Evolutionary conservation across 2,329 filamentous ascomycete genomes (phyloP).

Genomic region (Torrubiellomyces zombiae): DNA sequence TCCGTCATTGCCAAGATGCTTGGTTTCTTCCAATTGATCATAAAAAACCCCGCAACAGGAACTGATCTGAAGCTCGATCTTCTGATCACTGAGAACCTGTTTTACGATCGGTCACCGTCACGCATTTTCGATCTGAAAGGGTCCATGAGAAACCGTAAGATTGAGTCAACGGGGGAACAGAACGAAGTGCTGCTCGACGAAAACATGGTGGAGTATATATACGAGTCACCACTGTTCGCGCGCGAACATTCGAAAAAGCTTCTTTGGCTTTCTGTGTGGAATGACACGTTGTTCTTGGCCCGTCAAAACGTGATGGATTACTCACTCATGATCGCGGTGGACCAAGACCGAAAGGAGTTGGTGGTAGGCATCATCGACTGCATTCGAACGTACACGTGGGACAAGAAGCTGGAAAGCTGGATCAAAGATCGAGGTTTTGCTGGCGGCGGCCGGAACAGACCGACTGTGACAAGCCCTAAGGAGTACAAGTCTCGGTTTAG

Average conservation of each 20-base stretch:
- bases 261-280: slow-evolving; percentile 82
- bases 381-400: slow-evolving; percentile 97
- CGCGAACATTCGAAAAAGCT: slow-evolving; percentile 93
- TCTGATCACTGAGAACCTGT: slow-evolving; percentile 92
- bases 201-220: slow-evolving; percentile 98
- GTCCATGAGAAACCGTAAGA: slow-evolving; percentile 96
- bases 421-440: slow-evolving; percentile 91
- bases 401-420: slow-evolving; percentile 99
- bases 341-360: slow-evolving; percentile 75
- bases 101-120: slow-evolving; percentile 83
- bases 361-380: slow-evolving; percentile 98
- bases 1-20: slow-evolving; percentile 99
- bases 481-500: slow-evolving; percentile 94
- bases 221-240: slow-evolving; percentile 87
- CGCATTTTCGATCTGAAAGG: slow-evolving; percentile 93
- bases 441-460: slow-evolving; percentile 60
- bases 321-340: slow-evolving; percentile 93
- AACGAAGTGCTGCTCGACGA: slow-evolving; percentile 95
- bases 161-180: slow-evolving; percentile 85
- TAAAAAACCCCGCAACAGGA: slow-evolving; percentile 84
- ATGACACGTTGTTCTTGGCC: slow-evolving; percentile 88
- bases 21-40: slow-evolving; percentile 91
- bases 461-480: slow-evolving; percentile 91
- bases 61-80: slow-evolving; percentile 91
- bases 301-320: slow-evolving; percentile 99